A percentile compares a stretch with the other conserved stretches of the same genome.
phyloP scores from a whole-genome alignment of 352 stramenopile genomes.

The Globisporangium orthogonon region DNA sequence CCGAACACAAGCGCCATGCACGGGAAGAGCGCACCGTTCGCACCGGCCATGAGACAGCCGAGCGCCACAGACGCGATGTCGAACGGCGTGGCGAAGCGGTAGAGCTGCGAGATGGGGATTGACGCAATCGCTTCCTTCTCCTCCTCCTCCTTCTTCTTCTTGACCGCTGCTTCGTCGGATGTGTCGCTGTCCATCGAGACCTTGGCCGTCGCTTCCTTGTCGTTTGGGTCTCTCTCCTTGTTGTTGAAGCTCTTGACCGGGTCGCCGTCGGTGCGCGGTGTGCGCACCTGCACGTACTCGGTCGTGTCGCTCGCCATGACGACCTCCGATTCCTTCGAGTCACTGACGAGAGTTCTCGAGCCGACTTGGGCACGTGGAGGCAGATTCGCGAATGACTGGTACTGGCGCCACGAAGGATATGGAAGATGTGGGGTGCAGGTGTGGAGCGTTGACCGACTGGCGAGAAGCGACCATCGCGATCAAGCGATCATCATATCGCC shows the following conservation, averaged over 20 bases:
- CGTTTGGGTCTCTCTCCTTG: not conserved
- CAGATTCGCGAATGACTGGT: not conserved
- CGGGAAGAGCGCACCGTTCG: conserved; percentile 41
- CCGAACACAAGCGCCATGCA: conserved; percentile 51
- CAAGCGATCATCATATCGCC: too few species aligned
- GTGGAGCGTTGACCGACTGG: too few species aligned
- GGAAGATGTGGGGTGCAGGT: too few species aligned
- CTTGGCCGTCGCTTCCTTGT: not conserved
- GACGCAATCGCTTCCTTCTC: not conserved
- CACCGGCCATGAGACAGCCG: conserved; percentile 20
- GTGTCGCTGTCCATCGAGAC: not conserved
- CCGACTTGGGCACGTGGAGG: not conserved
- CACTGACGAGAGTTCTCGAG: too few species aligned
- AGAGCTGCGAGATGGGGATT: conserved; percentile 24
- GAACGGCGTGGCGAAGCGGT: conserved; percentile 24
- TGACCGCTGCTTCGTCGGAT: not conserved
- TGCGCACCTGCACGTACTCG: conserved; percentile 3
- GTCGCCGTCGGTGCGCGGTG: not conserved
- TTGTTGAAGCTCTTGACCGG: not conserved
- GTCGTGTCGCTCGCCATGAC: conserved; percentile 2
- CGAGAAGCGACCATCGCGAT: too few species aligned
- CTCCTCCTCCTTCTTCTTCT: too few species aligned
- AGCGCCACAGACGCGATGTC: conserved; percentile 26
- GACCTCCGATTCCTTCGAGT: not conserved
- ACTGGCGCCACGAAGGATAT: too few species aligned